phyloP scores from a whole-genome alignment of 768 basidiomycete species.

The Phlebiopsis flavidoalba region DNA sequence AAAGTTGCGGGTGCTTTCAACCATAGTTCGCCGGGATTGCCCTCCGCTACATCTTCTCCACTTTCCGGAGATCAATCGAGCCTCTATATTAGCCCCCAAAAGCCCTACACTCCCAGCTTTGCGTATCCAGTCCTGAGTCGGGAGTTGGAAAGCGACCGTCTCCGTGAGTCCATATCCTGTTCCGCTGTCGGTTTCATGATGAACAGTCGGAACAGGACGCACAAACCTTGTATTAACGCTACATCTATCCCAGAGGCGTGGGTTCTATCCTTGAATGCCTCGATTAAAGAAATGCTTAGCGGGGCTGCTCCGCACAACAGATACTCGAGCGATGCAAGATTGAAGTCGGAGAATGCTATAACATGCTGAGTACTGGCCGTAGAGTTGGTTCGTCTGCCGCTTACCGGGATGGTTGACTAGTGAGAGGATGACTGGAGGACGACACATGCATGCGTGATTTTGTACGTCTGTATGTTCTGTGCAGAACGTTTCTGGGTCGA shows the following conservation, averaged over 20 bases:
- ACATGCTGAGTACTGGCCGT: neutral
- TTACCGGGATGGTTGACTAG: conserved; percentile 64
- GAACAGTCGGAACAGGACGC: neutral
- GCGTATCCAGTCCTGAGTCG: conserved; percentile 32
- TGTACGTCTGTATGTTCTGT: conserved; percentile 60
- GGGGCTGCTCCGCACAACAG: conserved; percentile 81
- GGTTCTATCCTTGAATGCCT: conserved; percentile 38
- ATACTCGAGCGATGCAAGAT: conserved; percentile 52
- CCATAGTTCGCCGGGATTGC: conserved; percentile 76
- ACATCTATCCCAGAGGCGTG: conserved; percentile 36
- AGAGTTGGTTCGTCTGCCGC: conserved; percentile 16
- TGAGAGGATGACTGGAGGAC: conserved; percentile 78
- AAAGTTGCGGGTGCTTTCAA: conserved; percentile 70
- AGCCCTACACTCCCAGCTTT: conserved; percentile 68
- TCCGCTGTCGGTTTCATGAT: conserved; percentile 6
- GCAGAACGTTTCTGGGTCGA: conserved; percentile 69
- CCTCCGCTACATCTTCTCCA: conserved; percentile 44
- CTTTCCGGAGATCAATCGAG: conserved; percentile 63
- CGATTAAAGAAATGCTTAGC: conserved; percentile 56
- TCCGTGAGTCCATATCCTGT: conserved; percentile 76
- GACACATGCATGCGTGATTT: conserved; percentile 49
- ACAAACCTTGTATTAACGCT: conserved; percentile 46
- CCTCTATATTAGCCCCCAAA: conserved; percentile 70
- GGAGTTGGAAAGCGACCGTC: conserved; percentile 58
- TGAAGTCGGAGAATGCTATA: conserved; percentile 58